Evolutionary conservation across 2,329 filamentous ascomycete species (phyloP).

Genomic region (Stenocarpella maydis): DNA sequence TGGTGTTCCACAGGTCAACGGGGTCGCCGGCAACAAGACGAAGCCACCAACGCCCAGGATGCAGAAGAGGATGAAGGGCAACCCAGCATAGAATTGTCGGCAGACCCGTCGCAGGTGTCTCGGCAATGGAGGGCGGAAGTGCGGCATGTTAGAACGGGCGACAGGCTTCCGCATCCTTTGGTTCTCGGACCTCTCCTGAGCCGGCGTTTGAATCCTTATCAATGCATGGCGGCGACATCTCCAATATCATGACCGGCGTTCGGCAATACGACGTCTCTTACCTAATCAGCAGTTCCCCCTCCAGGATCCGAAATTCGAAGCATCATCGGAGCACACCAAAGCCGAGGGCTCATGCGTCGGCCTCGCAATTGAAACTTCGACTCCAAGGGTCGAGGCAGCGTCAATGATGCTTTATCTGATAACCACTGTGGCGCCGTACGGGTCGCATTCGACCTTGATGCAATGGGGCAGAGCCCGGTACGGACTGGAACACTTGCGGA

Average conservation of each 20-base stretch:
- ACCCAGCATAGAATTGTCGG: conserved; percentile 40
- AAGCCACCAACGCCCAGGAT: conserved; percentile 67
- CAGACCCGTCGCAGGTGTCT: background rate
- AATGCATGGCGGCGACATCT: conserved; percentile 27
- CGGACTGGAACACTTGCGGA: background rate
- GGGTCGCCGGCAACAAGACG: conserved; percentile 54
- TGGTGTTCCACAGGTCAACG: conserved; percentile 58
- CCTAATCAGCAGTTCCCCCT: background rate
- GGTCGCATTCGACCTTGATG: background rate
- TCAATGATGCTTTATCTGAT: background rate
- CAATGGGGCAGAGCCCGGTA: background rate
- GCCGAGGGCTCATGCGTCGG: background rate
- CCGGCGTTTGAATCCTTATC: conserved; percentile 29
- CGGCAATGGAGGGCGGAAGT: too few species aligned
- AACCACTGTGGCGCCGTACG: background rate
- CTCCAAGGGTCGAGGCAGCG: background rate
- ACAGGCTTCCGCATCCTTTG: background rate
- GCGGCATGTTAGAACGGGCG: background rate
- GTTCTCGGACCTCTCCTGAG: conserved; percentile 16
- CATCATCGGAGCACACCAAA: background rate
- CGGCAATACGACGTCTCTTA: background rate
- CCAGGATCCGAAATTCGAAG: background rate
- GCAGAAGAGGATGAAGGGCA: conserved; percentile 62
- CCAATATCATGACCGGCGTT: conserved; percentile 13
- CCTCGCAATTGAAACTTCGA: background rate